Conservation (phyloP, 176 grass and related monocot genomes). For the Rhipidocladum racemiflorum region DNA sequence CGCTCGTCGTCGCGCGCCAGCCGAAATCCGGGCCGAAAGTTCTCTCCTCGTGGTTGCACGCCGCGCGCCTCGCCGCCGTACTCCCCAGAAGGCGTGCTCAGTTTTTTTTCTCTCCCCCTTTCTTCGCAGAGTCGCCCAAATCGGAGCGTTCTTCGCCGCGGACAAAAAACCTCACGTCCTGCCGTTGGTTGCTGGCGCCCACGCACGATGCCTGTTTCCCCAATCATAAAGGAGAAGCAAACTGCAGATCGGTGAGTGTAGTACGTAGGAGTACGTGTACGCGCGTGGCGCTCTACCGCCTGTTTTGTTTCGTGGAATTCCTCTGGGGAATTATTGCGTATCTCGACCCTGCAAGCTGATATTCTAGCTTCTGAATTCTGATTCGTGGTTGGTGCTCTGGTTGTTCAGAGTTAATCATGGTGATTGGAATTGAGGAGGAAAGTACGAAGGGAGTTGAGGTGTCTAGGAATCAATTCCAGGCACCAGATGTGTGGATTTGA, state of each 20-base stretch:
- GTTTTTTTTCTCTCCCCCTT: neutral
- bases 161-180: neutral
- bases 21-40: slow-evolving; percentile 21
- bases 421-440: neutral
- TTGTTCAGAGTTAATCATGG: neutral
- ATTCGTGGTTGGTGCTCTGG: neutral
- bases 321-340: neutral
- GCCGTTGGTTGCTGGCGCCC: slow-evolving; percentile 13
- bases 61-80: slow-evolving; percentile 10
- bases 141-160: neutral
- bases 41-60: slow-evolving; percentile 1
- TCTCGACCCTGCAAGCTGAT: neutral
- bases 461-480: neutral
- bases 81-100: neutral
- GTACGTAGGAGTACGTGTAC: neutral
- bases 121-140: neutral
- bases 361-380: neutral
- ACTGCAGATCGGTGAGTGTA: neutral
- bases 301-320: neutral
- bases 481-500: neutral
- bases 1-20: neutral
- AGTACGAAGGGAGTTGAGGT: neutral
- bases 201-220: neutral
- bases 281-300: neutral
- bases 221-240: neutral